Percentiles rank a stretch among this genome's conserved stretches.
phyloP scores from a whole-genome alignment of 495 filamentous ascomycete species.

The Aspergillus taichungensis region DNA sequence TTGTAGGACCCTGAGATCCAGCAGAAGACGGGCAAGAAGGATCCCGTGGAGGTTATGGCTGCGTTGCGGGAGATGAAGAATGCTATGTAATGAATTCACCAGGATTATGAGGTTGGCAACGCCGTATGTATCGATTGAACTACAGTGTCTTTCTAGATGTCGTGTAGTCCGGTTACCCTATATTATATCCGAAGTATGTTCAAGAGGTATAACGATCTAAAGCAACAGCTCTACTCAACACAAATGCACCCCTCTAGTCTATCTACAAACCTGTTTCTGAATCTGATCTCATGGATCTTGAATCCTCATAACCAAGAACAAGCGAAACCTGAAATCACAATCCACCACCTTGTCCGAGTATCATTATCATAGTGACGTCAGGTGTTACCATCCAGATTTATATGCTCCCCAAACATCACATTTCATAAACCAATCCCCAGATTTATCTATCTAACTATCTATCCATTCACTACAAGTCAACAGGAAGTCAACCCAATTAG shows the following conservation, averaged over 20 bases:
- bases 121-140: neutral
- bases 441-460: neutral
- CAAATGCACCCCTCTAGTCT: too few species aligned
- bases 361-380: slow-evolving; percentile 18
- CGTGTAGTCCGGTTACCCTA: too few species aligned
- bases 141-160: too few species aligned
- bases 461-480: neutral
- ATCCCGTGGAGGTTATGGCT: slow-evolving; percentile 80
- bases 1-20: slow-evolving; percentile 73
- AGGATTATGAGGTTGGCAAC: neutral
- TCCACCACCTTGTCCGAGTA: neutral
- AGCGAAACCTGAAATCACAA: too few species aligned
- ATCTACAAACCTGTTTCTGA: too few species aligned
- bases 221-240: too few species aligned
- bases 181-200: too few species aligned
- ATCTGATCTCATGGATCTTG: too few species aligned
- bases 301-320: too few species aligned
- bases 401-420: neutral
- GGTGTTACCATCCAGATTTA: neutral
- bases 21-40: slow-evolving; percentile 71
- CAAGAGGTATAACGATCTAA: too few species aligned
- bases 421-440: too few species aligned
- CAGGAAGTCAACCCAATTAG: neutral
- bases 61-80: slow-evolving; percentile 93
- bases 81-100: slow-evolving; percentile 29